Base-by-base conservation (phyloP, 352 stramenopile species). In the Phytopythium litorale region DNA sequence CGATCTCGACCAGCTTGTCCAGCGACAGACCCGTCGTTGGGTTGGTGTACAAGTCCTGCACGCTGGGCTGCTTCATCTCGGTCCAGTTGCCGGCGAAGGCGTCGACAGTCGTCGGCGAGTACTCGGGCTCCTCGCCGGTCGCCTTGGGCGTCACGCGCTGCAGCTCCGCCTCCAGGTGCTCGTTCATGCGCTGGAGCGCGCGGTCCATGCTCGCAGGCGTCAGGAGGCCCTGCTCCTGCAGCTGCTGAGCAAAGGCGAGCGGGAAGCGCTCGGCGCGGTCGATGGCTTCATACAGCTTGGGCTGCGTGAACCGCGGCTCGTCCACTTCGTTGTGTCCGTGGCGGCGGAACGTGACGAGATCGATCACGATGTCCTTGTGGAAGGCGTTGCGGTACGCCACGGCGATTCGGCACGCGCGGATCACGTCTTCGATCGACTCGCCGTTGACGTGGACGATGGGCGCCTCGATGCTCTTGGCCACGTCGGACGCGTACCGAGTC, bases 281-380 rank as follows among this genome's bases (percentile, higher is more conserved):
- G 55, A 97, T 82, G 8, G 72, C 74, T 23, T 79, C 72, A 66
- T 97, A 96, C 87, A 96, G 95, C 46, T 89, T 86, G 0, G 89
- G 89, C 63, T 97, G 86, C 46, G 89, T 97, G 65, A 97, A 93
- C 19, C 82, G 78, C 16, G 89, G 89, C 52, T 97, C 87, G 60
- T 97, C 89, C 7, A 94, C 78, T 68, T 97, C 89, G 63, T 97
- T 97, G 81, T 97, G 89, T 54, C 89, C 89, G 60, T 97, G 81
- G 32, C 85, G 85, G 61, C 89, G 84, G 69, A 87, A 97, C 19
- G 75, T 84, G 55, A 92, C 73, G 48, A 97, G 68, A 56, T 97
- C 87, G 45, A 97, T 86, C 37, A 97, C 72, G 37, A 95, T 81
- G 53, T 97, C 89, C 59, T 93, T 92, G 38, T 88, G 65, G 67